Evolutionary conservation across 352 stramenopile species (phyloP).

Genomic region (Pythium aristosporum): DNA sequence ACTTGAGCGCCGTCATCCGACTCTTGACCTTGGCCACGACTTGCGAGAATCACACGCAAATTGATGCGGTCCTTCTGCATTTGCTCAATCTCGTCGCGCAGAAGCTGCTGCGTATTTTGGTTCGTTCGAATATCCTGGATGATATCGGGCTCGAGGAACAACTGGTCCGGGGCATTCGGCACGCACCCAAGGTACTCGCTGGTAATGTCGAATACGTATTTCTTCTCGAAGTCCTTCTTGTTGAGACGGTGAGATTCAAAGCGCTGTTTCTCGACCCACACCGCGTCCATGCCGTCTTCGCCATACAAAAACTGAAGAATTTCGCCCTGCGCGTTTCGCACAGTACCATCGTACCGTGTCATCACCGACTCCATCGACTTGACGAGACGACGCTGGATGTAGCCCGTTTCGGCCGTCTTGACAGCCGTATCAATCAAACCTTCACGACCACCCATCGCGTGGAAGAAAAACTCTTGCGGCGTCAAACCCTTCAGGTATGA

Average conservation of each 20-base stretch:
- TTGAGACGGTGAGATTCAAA: constrained; percentile 96
- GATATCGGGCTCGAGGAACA: constrained; percentile 84
- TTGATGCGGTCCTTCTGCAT: constrained; percentile 94
- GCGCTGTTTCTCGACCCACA: constrained; percentile 91
- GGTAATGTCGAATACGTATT: constrained; percentile 92
- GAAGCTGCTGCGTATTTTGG: constrained; percentile 90
- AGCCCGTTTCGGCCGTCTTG: constrained; percentile 99
- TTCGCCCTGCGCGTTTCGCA: constrained; percentile 83
- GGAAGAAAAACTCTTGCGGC: constrained; percentile 99
- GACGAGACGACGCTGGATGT: constrained; percentile 99
- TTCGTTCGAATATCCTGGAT: constrained; percentile 93
- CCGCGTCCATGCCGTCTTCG: constrained; percentile 98
- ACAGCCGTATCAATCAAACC: constrained; percentile 99
- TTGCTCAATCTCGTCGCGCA: constrained; percentile 93
- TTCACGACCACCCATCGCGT: constrained; percentile 99
- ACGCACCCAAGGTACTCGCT: constrained; percentile 92
- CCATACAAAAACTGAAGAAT: constrained; percentile 99
- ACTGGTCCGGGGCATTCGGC: constrained; percentile 79
- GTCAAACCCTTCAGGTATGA: constrained; percentile 99
- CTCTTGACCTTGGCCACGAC: constrained; percentile 93
- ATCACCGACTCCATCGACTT: constrained; percentile 98
- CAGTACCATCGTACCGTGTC: constrained; percentile 93
- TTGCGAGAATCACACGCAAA: constrained; percentile 93
- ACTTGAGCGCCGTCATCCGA: constrained; percentile 89
- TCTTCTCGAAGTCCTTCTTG: constrained; percentile 93